Percentiles rank a stretch among this genome's conserved stretches.
phyloP scores from a whole-genome alignment of 257 asterid species.

The Jacaranda mimosifolia region DNA sequence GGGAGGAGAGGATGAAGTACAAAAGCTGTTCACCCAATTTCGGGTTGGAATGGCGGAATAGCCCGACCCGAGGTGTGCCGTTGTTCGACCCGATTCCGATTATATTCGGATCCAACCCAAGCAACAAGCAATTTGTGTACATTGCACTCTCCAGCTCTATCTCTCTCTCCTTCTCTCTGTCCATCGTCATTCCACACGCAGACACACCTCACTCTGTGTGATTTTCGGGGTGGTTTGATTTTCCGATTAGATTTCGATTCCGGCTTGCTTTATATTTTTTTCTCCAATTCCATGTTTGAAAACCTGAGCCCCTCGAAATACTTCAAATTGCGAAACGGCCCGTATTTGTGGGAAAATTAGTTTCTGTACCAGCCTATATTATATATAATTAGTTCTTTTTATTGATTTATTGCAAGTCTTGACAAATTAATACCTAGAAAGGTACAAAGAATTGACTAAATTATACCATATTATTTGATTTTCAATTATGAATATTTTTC shows the following conservation, averaged over 20 bases:
- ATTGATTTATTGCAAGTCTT: too few species aligned
- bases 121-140: slow-evolving; percentile 98
- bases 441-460: too few species aligned
- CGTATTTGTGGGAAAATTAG: not conserved
- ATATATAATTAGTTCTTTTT: not conserved
- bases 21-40: slow-evolving; percentile 98
- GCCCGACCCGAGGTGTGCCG: slow-evolving; percentile 88
- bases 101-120: slow-evolving; percentile 93
- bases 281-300: slow-evolving; percentile 29
- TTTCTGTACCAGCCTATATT: slow-evolving; percentile 25
- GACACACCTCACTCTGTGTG: slow-evolving; percentile 40
- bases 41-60: slow-evolving; percentile 98
- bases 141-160: slow-evolving; percentile 99
- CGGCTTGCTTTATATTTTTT: slow-evolving; percentile 27
- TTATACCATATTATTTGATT: too few species aligned
- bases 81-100: slow-evolving; percentile 89
- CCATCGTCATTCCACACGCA: slow-evolving; percentile 88
- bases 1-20: slow-evolving; percentile 90
- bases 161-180: slow-evolving; percentile 99
- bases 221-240: slow-evolving; percentile 38
- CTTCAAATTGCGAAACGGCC: slow-evolving; percentile 30
- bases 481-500: too few species aligned
- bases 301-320: slow-evolving; percentile 26
- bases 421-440: too few species aligned
- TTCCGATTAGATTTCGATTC: slow-evolving; percentile 49